Evolutionary conservation across 306 rosid genomes (phyloP).

Genomic region (Prunus mongolica): DNA sequence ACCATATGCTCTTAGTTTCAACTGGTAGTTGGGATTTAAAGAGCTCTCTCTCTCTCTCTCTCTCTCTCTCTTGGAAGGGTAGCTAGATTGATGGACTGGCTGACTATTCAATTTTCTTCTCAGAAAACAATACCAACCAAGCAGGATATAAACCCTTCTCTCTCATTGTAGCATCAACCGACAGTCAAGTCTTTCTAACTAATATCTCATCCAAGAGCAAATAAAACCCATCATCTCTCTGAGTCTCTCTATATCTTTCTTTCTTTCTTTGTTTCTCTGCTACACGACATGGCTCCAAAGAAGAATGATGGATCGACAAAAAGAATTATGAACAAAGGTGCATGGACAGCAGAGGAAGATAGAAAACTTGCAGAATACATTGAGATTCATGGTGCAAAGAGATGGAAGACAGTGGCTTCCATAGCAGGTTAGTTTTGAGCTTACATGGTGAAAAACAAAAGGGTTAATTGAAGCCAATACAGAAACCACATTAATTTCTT

Average conservation of each 20-base stretch:
- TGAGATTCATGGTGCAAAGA: conserved; percentile 55
- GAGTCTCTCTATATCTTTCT: background rate
- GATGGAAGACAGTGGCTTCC: conserved; percentile 49
- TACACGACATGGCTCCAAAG: conserved; percentile 38
- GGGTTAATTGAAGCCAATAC: background rate
- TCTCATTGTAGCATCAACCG: background rate
- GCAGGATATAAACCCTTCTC: background rate
- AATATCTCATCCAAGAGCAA: background rate
- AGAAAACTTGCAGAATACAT: conserved; percentile 43
- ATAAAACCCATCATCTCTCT: background rate
- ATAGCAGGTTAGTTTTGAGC: conserved; percentile 37
- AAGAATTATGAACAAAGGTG: conserved; percentile 42
- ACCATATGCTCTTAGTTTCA: background rate
- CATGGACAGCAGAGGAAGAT: conserved; percentile 67
- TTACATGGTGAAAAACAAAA: background rate
- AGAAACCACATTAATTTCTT: background rate
- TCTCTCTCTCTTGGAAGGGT: conserved; percentile 14
- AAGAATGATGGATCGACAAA: conserved; percentile 25
- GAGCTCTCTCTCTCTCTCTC: background rate
- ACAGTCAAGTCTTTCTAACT: conserved; percentile 1
- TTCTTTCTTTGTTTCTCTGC: background rate
- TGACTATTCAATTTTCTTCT: background rate
- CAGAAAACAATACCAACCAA: background rate
- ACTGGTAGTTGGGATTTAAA: conserved; percentile 5
- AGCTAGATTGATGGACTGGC: background rate